phyloP scores from a whole-genome alignment of 164 flowering plant species.

The Magnolia officinalis region DNA sequence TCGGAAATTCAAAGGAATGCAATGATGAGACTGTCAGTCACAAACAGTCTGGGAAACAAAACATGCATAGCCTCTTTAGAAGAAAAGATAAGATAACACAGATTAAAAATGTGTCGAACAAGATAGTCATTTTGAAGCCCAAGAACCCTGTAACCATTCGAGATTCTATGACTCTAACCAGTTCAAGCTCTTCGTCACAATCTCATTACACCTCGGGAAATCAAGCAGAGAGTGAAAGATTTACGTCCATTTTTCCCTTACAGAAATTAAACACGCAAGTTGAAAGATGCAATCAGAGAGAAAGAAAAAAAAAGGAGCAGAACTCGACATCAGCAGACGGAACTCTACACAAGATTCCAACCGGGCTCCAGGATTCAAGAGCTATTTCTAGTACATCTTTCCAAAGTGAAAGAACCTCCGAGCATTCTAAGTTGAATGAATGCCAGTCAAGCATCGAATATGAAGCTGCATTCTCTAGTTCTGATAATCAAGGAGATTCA shows the following conservation, averaged over 20 bases:
- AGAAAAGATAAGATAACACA: conserved; percentile 42
- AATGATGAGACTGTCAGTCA: conserved; percentile 27
- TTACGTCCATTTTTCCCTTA: conserved; percentile 50
- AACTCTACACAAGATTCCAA: conserved; percentile 18
- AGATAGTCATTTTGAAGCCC: conserved; percentile 80
- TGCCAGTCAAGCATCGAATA: conserved; percentile 10
- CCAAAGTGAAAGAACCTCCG: conserved; percentile 34
- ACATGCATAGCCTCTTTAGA: conserved; percentile 41
- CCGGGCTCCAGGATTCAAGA: conserved; percentile 17
- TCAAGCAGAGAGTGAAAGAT: conserved; percentile 27
- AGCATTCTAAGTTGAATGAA: conserved; percentile 17
- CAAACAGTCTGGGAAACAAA: conserved; percentile 28
- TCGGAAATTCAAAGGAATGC: conserved; percentile 7
- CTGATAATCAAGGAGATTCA: conserved; percentile 9
- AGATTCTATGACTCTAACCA: conserved; percentile 25
- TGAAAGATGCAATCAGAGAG: conserved; percentile 59
- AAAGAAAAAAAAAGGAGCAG: conserved; percentile 41
- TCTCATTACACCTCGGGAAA: conserved; percentile 21
- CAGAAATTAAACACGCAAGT: conserved; percentile 66
- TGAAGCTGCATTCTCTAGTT: conserved; percentile 19
- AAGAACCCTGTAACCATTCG: conserved; percentile 26
- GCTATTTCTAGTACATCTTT: conserved; percentile 34
- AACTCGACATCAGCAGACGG: conserved; percentile 31
- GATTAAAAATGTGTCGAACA: conserved; percentile 30
- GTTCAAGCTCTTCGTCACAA: conserved; percentile 19